Percentiles rank a stretch among this genome's conserved stretches.
Conservation (phyloP, 805 yeast species). For the Vanderwaltozyma tropicalis region DNA sequence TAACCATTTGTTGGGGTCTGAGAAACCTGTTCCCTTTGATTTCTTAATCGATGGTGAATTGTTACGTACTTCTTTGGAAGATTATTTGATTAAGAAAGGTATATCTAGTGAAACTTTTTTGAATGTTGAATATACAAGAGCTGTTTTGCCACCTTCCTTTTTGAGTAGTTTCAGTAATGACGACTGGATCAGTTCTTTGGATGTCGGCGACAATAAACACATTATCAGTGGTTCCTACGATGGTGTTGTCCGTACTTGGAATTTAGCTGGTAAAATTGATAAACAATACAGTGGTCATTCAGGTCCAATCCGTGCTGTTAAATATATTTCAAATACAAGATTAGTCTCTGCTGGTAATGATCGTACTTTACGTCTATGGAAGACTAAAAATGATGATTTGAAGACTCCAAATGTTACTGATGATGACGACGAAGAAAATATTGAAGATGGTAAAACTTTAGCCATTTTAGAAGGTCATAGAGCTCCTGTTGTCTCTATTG, state of each 20-base stretch:
- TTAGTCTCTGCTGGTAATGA: constrained; percentile 83
- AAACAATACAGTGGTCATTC: constrained; percentile 81
- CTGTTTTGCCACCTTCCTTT: constrained; percentile 89
- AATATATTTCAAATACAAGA: constrained; percentile 66
- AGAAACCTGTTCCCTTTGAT: constrained; percentile 78
- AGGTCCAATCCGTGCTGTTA: constrained; percentile 74
- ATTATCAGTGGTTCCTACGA: constrained; percentile 88
- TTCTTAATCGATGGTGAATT: constrained; percentile 80
- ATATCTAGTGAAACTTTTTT: constrained; percentile 72
- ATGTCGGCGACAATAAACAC: constrained; percentile 30
- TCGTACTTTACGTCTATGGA: constrained; percentile 83
- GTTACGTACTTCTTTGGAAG: constrained; percentile 67
- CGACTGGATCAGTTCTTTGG: constrained; percentile 84
- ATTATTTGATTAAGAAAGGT: constrained; percentile 66
- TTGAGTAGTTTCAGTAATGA: constrained; percentile 82
- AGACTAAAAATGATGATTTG: constrained; percentile 37
- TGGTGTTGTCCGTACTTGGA: constrained; percentile 87
- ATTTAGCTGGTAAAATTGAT: constrained; percentile 62
- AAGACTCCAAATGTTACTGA: constrained; percentile 6
- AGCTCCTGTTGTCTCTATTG: constrained; percentile 73
- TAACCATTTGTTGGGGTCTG: constrained; percentile 62
- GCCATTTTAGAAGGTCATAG: constrained; percentile 87
- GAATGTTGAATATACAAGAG: constrained; percentile 80
- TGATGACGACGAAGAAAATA: constrained; percentile 37
- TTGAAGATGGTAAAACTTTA: constrained; percentile 61